Base-by-base conservation (phyloP, 2,329 filamentous ascomycete genomes). In the Sporothrix schenckii region DNA sequence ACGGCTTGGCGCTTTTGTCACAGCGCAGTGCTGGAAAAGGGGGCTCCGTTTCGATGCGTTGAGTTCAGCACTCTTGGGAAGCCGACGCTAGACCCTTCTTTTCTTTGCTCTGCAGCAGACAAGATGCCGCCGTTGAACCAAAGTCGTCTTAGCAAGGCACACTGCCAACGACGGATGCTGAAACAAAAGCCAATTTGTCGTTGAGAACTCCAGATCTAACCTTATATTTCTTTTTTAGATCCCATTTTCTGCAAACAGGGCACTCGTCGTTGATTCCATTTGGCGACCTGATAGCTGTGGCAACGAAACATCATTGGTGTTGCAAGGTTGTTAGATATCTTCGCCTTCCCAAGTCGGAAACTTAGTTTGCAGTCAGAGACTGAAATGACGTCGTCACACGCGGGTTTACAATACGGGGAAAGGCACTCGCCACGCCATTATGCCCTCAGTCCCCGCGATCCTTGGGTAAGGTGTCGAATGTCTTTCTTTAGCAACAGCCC, bases 401-500 rank as follows among this genome's bases (percentile, higher is more conserved):
- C 56, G 19, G 53, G 6, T 56, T 56, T n/a, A n/a, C 34, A 61
- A 61, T 24, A 44, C 34, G 56, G 34, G 58, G 16, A 58, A 13
- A 30, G 27, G 27, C 27, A 30, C 16, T 39, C 53, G 27, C n/a
- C 11, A 44, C 14, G 39, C 34, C 39, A 27, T 9, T 34, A 34
- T 34, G 34, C 34, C 34, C 7, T 34, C 34, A 34, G 21, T 34
- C 39, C 58, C 39, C 21, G 24, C 58, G 58, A 47, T 63, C 39
- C 58, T 63, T 47, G 58, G 58, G 58, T 63, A 24, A 63, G 58
- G 58, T 63, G 39, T 63, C 5, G 39, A 47, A 39, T n/a, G 10
- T 47, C 24, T 24, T 27, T n/a, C 7, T 27, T 27, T 63, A n/a
- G 3, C 30, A 13, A 27, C 39, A 16, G 47, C 19, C 58, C 39